A percentile compares a stretch with the other conserved stretches of the same genome.
Evolutionary conservation across 2,329 filamentous ascomycete species (phyloP).

Genomic region (Epicoccum sorghinum): DNA sequence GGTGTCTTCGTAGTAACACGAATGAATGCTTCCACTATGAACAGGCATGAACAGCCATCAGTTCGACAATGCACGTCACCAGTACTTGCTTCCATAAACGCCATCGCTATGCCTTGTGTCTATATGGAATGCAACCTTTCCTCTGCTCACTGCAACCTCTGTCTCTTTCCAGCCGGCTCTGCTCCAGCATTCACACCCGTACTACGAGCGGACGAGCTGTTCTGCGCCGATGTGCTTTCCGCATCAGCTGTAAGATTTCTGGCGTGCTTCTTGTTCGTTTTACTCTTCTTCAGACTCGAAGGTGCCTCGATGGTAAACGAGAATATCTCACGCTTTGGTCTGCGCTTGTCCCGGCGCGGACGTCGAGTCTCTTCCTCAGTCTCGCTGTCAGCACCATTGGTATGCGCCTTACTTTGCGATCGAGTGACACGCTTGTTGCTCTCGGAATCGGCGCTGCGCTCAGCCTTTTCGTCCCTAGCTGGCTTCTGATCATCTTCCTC

Average conservation of each 20-base stretch:
- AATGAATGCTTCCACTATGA: no score
- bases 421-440: conserved; percentile 13
- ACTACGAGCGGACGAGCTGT: not conserved
- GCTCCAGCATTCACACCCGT: not conserved
- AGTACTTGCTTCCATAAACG: not conserved
- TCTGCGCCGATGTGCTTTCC: not conserved
- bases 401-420: conserved; percentile 19
- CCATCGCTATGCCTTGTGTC: not conserved
- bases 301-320: conserved; percentile 46
- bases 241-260: not conserved
- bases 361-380: conserved; percentile 16
- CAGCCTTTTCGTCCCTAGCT: conserved; percentile 8
- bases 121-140: not conserved
- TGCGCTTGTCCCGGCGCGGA: conserved; percentile 17
- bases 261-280: conserved; percentile 11
- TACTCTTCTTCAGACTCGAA: conserved; percentile 26
- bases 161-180: conserved; percentile 12
- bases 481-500: conserved; percentile 32
- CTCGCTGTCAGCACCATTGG: conserved; percentile 12
- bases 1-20: no score
- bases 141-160: conserved; percentile 4
- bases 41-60: no score
- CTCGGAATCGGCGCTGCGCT: conserved; percentile 5
- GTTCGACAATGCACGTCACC: no score
- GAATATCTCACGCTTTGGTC: conserved; percentile 39